Conservation (phyloP, 441 rosid genomes). For the Omphalea diandra region DNA sequence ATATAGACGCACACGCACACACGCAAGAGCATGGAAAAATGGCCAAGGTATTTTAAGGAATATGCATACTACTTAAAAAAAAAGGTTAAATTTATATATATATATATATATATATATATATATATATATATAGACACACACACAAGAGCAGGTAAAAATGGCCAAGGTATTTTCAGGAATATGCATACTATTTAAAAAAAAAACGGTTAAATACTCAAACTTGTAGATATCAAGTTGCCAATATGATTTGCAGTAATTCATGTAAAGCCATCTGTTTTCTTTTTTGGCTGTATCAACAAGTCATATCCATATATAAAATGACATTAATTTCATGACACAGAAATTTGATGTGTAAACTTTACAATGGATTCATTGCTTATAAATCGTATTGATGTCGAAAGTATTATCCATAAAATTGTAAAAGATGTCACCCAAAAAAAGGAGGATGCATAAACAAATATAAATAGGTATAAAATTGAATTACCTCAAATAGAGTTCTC, state of each 20-base stretch:
- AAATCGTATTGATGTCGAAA: neutral
- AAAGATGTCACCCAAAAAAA: neutral
- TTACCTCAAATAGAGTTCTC: constrained; percentile 89
- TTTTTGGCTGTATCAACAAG: neutral
- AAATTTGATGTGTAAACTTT: neutral
- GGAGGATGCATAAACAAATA: neutral
- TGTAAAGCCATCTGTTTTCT: neutral
- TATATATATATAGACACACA: neutral
- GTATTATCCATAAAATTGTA: neutral
- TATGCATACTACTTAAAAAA: neutral
- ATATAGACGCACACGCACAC: neutral
- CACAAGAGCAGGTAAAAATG: neutral
- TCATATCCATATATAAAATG: neutral
- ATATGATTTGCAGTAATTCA: neutral
- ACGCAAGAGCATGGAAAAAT: neutral
- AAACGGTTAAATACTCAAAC: neutral
- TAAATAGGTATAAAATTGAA: neutral
- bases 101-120: too few relatives aligned
- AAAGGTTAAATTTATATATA: too few relatives aligned
- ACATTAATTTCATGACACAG: too few relatives aligned
- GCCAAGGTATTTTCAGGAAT: neutral
- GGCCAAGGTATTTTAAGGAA: neutral
- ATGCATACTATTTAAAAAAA: neutral
- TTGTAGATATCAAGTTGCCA: neutral
- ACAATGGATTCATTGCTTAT: neutral